Evolutionary conservation across 164 flowering plant species (phyloP).

Genomic region (Vitis amurensis): DNA sequence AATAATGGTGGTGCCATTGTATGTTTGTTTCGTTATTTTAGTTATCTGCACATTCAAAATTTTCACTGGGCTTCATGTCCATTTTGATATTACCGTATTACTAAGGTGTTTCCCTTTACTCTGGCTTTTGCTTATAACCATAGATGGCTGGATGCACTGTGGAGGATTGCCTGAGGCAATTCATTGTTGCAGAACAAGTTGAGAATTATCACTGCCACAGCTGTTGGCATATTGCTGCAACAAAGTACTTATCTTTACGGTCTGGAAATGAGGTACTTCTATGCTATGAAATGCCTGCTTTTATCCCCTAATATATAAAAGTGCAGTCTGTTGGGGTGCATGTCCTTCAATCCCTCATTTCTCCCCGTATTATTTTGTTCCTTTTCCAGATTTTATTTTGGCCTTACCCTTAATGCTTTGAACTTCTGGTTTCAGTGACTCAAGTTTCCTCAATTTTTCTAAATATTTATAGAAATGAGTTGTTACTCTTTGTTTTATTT

Average conservation of each 20-base stretch:
- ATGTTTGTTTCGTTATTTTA: constrained; percentile 29
- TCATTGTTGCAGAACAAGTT: constrained; percentile 57
- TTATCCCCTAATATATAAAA: neutral
- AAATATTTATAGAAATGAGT: neutral
- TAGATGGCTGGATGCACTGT: constrained; percentile 65
- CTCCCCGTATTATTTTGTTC: neutral
- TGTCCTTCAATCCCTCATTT: neutral
- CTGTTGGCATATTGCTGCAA: constrained; percentile 87
- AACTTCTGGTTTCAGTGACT: neutral
- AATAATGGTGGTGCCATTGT: constrained; percentile 47
- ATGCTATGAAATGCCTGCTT: neutral
- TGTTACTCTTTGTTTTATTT: neutral
- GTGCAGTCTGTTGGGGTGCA: neutral
- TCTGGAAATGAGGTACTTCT: constrained; percentile 55
- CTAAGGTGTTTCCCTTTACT: neutral
- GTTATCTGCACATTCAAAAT: constrained; percentile 12
- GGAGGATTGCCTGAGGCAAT: constrained; percentile 74
- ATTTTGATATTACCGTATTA: neutral
- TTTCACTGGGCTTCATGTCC: neutral
- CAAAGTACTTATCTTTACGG: constrained; percentile 48
- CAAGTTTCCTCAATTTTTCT: neutral
- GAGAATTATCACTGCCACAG: constrained; percentile 67
- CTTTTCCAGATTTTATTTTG: neutral
- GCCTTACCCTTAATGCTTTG: neutral
- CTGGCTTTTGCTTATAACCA: constrained; percentile 5